Base-by-base conservation (phyloP, 768 basidiomycete genomes). In the Suillus decipiens region DNA sequence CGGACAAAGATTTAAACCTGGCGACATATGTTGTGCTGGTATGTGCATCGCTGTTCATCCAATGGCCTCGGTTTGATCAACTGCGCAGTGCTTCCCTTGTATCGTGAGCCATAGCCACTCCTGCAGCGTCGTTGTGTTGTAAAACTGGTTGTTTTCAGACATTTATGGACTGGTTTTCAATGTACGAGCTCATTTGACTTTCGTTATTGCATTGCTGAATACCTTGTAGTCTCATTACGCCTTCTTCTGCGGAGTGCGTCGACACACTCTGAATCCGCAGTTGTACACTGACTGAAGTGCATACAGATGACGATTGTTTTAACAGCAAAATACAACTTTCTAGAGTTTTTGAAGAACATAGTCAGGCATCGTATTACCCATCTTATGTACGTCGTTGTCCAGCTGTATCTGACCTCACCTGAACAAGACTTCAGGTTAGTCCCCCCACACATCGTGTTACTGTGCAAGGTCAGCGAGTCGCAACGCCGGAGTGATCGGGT, bases 111-210 rank as follows among this genome's bases (percentile, higher is more conserved):
- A 28, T 19, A 2, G 48, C 41, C 61, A 37, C 36, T 14, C 1
- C 33, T 19, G 11, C 8, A 14, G 3, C 5, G n/a, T 15, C 8
- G 31, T 47, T 54, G 53, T 41, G 24, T 41, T 41, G 24, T 41
- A 17, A 57, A 41, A 54, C 55, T 15, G 41, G 12, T 43, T 24
- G 55, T 63, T 42, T 62, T 71, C 65, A 85, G 88, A 90, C 68
- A 88, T 89, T 9, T 90, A 89, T 70, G 88, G 89, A 17, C 71
- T 89, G 28, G 81, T 88, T 22, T 81, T 87, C 62, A 85, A 83
- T 71, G 83, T 86, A 59, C 65, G 56, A 41, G 80, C 14, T 66
- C 19, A 15, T 71, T 50, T 5, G 37, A 22, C 59, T 22, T 36
- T 24, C 54, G 1, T 19, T 22, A 5, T 3, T 9, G 11, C 37